These are phyloP conservation scores for Gloeostereum incarnatum DNA, from an alignment of 768 basidiomycete genomes.

Conservation along the genomic window DNA sequence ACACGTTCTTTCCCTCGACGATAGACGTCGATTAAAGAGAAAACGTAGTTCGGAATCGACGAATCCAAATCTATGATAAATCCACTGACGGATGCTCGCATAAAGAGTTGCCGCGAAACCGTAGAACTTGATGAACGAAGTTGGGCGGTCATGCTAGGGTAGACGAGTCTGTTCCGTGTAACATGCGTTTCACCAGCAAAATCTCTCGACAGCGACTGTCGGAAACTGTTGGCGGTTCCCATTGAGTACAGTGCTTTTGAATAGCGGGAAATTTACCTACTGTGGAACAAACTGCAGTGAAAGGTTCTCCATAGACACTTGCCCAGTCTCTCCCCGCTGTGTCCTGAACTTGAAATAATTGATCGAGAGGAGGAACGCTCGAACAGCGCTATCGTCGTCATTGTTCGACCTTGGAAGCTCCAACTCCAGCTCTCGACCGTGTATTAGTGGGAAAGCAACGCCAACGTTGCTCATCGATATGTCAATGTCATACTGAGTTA, in stretches of 20 bases:
- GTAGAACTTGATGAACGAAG: slow-evolving; percentile 46
- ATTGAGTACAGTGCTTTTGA: slow-evolving; percentile 7
- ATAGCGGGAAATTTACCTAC: slow-evolving; percentile 30
- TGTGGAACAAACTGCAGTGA: slow-evolving; percentile 79
- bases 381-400: slow-evolving; percentile 36
- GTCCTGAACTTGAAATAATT: slow-evolving; percentile 64
- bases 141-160: slow-evolving; percentile 75
- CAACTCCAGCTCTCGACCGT: slow-evolving; percentile 48
- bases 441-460: slow-evolving; percentile 80
- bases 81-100: slow-evolving; percentile 69
- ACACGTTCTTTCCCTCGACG: slow-evolving; percentile 73
- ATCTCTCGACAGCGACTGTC: slow-evolving; percentile 59
- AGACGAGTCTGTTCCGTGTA: slow-evolving; percentile 63
- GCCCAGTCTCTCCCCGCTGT: slow-evolving; percentile 70
- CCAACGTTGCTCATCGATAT: slow-evolving; percentile 63
- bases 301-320: slow-evolving; percentile 60
- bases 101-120: slow-evolving; percentile 43
- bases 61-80: slow-evolving; percentile 83
- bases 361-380: slow-evolving; percentile 83
- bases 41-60: slow-evolving; percentile 66
- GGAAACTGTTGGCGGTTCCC: slow-evolving; percentile 70
- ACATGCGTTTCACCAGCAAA: slow-evolving; percentile 63
- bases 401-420: slow-evolving; percentile 26
- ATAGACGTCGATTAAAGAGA: slow-evolving; percentile 81
- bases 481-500: slow-evolving; percentile 44